Percentiles rank a stretch among this genome's conserved stretches.
phyloP scores from a whole-genome alignment of 2,329 filamentous ascomycete genomes.

The Zasmidium citrigriseum region DNA sequence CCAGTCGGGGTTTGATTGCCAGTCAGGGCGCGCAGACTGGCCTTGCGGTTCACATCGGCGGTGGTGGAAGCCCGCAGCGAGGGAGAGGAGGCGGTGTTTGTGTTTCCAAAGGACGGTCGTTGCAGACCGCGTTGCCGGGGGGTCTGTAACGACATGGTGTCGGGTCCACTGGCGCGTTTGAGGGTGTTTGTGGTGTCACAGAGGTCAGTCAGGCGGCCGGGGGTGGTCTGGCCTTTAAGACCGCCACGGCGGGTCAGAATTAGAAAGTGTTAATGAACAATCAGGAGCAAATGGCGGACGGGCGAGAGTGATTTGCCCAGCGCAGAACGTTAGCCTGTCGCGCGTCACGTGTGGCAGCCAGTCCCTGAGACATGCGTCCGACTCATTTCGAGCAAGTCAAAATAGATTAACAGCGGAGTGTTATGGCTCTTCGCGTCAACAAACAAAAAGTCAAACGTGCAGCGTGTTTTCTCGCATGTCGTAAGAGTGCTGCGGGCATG shows the following conservation, averaged over 20 bases:
- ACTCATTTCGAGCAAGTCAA: background rate
- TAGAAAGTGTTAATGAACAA: background rate
- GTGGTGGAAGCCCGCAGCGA: constrained; percentile 40
- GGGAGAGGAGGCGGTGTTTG: constrained; percentile 43
- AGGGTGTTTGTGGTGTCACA: background rate
- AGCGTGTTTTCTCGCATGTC: background rate
- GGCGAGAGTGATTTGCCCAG: background rate
- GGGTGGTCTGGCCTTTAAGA: background rate
- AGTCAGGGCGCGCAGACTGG: constrained; percentile 70
- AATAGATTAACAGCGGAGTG: background rate
- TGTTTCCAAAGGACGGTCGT: constrained; percentile 41
- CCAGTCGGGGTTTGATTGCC: constrained; percentile 30
- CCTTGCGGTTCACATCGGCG: constrained; percentile 64
- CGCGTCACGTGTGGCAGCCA: background rate
- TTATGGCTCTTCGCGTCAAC: background rate
- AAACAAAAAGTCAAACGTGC: background rate
- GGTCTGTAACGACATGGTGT: constrained; percentile 44
- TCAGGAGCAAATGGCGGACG: background rate
- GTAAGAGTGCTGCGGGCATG: background rate
- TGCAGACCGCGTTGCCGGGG: constrained; percentile 40
- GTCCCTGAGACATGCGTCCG: background rate
- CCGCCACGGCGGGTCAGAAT: background rate
- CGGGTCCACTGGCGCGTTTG: background rate
- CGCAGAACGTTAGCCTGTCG: background rate
- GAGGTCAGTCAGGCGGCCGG: background rate